Evolutionary conservation across 2,329 filamentous ascomycete species (phyloP).

Genomic region (Pseudogymnoascus sp.): DNA sequence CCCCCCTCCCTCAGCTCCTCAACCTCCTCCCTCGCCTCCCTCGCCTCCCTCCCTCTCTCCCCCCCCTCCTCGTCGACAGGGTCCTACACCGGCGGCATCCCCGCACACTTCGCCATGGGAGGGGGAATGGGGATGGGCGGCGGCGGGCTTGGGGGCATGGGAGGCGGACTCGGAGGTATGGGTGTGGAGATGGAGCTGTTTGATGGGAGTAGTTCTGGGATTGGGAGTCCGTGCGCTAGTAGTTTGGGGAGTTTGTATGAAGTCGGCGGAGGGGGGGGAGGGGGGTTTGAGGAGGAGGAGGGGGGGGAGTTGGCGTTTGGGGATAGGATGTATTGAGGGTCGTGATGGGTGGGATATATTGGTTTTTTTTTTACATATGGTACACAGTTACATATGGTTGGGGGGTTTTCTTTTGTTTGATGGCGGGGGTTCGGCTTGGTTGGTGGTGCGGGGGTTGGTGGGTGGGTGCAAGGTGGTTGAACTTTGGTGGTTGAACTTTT

Average conservation of each 20-base stretch:
- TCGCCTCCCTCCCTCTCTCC: background rate
- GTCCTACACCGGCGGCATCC: background rate
- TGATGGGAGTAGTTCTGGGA: conserved; percentile 32
- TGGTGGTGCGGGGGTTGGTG: background rate
- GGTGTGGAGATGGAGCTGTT: conserved; percentile 35
- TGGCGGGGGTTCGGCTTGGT: background rate
- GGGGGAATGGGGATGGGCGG: background rate
- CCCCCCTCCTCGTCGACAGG: background rate
- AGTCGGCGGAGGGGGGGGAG: conserved; percentile 16
- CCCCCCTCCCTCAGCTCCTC: background rate
- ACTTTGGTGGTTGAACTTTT: too few species aligned
- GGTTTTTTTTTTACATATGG: too few species aligned
- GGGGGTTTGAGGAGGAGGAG: conserved; percentile 13
- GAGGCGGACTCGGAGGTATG: conserved; percentile 13
- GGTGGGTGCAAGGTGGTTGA: too few species aligned
- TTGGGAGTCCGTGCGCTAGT: conserved; percentile 28
- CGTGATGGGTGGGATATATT: background rate
- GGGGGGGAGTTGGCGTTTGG: conserved; percentile 33
- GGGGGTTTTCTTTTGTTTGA: background rate
- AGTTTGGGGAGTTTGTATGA: conserved; percentile 36
- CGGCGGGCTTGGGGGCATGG: conserved; percentile 14
- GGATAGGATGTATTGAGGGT: conserved; percentile 36
- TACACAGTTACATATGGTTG: background rate
- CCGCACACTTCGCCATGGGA: background rate
- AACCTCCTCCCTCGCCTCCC: background rate